phyloP scores from a whole-genome alignment of 2,329 filamentous ascomycete genomes.

The Whalleya microplaca region DNA sequence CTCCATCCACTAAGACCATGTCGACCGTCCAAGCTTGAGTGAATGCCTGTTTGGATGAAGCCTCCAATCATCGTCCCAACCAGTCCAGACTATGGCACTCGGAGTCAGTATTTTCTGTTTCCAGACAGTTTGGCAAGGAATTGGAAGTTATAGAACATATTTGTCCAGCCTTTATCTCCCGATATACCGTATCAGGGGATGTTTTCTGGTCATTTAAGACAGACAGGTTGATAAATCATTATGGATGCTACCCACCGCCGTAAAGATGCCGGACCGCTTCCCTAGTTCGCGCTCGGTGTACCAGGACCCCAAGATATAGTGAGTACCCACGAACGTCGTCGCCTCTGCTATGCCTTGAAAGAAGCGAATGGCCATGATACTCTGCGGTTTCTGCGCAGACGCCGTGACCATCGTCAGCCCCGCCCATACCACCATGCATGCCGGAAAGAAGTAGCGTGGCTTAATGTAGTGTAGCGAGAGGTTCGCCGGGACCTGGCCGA shows the following conservation, averaged over 20 bases:
- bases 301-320: slow-evolving; percentile 65
- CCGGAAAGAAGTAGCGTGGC: slow-evolving; percentile 66
- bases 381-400: slow-evolving; percentile 50
- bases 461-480: slow-evolving; percentile 65
- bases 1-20: slow-evolving; percentile 59
- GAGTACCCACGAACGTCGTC: slow-evolving; percentile 59
- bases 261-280: slow-evolving; percentile 65
- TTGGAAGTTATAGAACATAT: no score
- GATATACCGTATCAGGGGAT: no score
- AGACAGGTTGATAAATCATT: background rate
- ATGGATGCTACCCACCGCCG: slow-evolving; percentile 37
- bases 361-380: slow-evolving; percentile 64
- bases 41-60: slow-evolving; percentile 61
- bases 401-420: slow-evolving; percentile 65
- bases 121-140: no score
- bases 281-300: slow-evolving; percentile 64
- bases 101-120: no score
- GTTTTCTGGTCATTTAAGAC: background rate
- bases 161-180: background rate
- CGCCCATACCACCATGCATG: slow-evolving; percentile 68
- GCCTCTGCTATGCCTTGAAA: slow-evolving; percentile 60
- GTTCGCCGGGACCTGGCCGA: slow-evolving; percentile 66
- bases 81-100: slow-evolving; percentile 47
- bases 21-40: slow-evolving; percentile 49
- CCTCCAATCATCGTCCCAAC: slow-evolving; percentile 66